These are phyloP conservation scores for Viola odorata DNA, from an alignment of 345 rosid genomes.

Conservation along the genomic window DNA sequence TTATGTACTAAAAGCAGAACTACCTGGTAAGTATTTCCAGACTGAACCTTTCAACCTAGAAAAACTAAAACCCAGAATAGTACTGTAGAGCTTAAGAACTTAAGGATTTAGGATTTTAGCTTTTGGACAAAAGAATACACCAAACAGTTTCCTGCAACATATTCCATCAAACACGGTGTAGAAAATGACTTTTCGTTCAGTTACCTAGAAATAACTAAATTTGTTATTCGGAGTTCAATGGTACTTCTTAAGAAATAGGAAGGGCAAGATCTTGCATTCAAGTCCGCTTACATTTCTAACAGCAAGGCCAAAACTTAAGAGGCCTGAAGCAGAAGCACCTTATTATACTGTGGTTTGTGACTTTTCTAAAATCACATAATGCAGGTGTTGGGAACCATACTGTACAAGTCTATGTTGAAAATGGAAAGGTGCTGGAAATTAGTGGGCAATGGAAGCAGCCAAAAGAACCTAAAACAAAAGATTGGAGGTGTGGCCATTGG, in stretches of 20 bases:
- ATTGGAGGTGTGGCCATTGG: slow-evolving; percentile 81
- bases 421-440: slow-evolving; percentile 69
- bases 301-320: neutral
- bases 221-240: too few relatives aligned
- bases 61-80: too few relatives aligned
- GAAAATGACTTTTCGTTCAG: too few relatives aligned
- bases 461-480: slow-evolving; percentile 35
- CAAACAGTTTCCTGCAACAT: too few relatives aligned
- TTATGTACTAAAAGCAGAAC: slow-evolving; percentile 60
- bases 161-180: too few relatives aligned
- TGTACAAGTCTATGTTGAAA: slow-evolving; percentile 42
- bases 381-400: slow-evolving; percentile 45
- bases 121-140: too few relatives aligned
- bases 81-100: too few relatives aligned
- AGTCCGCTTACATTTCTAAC: too few relatives aligned
- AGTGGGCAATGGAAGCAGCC: slow-evolving; percentile 63
- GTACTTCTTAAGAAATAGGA: too few relatives aligned
- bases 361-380: neutral
- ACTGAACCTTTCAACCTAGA: slow-evolving; percentile 28
- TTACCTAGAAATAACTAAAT: too few relatives aligned
- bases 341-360: neutral
- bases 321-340: neutral
- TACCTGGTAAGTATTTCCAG: slow-evolving; percentile 46
- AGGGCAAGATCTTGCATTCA: too few relatives aligned
- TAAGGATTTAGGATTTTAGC: too few relatives aligned